Evolutionary conservation across 2,329 filamentous ascomycete genomes (phyloP).

Genomic region (Calonectria pauciramosa): DNA sequence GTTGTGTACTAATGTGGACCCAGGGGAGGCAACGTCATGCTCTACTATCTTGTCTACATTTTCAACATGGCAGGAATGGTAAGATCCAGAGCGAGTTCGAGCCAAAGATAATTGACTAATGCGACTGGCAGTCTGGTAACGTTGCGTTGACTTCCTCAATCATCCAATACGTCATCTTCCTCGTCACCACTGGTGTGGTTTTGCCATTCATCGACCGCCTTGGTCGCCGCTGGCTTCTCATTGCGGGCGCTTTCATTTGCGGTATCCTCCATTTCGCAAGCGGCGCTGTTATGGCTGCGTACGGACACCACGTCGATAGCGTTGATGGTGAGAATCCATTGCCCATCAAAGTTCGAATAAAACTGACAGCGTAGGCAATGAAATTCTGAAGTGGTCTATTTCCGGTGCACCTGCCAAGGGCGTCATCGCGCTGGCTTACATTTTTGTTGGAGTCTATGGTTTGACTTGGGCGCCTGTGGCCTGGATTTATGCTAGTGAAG

Average conservation of each 20-base stretch:
- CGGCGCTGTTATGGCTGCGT: slow-evolving; percentile 63
- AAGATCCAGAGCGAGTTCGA: background rate
- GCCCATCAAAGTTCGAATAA: fast-evolving
- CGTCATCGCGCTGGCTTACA: slow-evolving; percentile 66
- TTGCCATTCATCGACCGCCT: slow-evolving; percentile 64
- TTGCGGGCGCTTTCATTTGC: slow-evolving; percentile 60
- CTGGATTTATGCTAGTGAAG: slow-evolving; percentile 72
- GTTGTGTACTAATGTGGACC: background rate
- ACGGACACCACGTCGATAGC: slow-evolving; percentile 59
- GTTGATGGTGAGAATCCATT: slow-evolving; percentile 50
- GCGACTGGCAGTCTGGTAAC: slow-evolving; percentile 41
- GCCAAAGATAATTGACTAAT: background rate
- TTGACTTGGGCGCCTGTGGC: slow-evolving; percentile 64
- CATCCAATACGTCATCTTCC: slow-evolving; percentile 69
- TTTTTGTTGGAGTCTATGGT: slow-evolving; percentile 55
- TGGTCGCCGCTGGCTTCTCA: slow-evolving; percentile 61
- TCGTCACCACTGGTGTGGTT: slow-evolving; percentile 64
- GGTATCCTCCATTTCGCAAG: slow-evolving; percentile 62
- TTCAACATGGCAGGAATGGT: slow-evolving; percentile 71
- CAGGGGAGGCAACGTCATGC: slow-evolving; percentile 65
- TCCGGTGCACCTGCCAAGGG: slow-evolving; percentile 60
- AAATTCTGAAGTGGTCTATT: slow-evolving; percentile 61
- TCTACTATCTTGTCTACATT: slow-evolving; percentile 74
- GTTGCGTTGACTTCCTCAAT: slow-evolving; percentile 63
- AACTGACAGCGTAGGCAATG: slow-evolving; percentile 53